Percentiles rank a stretch among this genome's conserved stretches.
These are phyloP conservation scores for Sphaceloma murrayae DNA, from an alignment of 2,329 filamentous ascomycete genomes.

Conservation along the genomic window DNA sequence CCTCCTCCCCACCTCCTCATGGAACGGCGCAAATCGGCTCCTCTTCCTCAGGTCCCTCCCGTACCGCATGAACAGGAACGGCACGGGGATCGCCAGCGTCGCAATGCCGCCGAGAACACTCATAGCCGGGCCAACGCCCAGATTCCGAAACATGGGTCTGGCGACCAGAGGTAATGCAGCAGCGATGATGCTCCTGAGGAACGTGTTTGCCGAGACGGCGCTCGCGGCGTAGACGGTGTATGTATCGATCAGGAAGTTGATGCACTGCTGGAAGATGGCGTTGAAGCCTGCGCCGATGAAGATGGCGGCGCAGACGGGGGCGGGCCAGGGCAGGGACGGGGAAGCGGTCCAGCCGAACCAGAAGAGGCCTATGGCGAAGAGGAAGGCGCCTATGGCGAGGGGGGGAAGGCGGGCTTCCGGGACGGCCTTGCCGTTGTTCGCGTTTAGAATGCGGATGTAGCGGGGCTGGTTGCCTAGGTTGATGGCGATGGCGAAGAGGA, in stretches of 20 bases:
- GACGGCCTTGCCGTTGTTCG: conserved; percentile 28
- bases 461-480: conserved; percentile 36
- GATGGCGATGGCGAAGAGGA: conserved; percentile 33
- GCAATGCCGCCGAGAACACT: conserved; percentile 36
- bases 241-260: conserved; percentile 39
- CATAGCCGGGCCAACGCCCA: conserved; percentile 36
- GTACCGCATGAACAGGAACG: conserved; percentile 38
- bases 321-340: conserved; percentile 33
- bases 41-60: conserved; percentile 33
- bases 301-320: conserved; percentile 33
- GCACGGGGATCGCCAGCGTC: conserved; percentile 34
- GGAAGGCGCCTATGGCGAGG: conserved; percentile 36
- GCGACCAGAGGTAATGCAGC: conserved; percentile 31
- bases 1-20: background rate
- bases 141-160: conserved; percentile 33
- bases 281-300: conserved; percentile 41
- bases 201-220: conserved; percentile 42
- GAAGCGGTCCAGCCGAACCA: conserved; percentile 37
- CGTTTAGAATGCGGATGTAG: conserved; percentile 33
- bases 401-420: conserved; percentile 35
- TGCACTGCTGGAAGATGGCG: conserved; percentile 40
- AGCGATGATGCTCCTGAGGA: conserved; percentile 38
- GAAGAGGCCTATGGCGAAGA: conserved; percentile 38
- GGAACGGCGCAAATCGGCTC: conserved; percentile 35
- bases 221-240: conserved; percentile 39